Percentiles rank a stretch among this genome's conserved stretches.
phyloP scores from a whole-genome alignment of 2,329 filamentous ascomycete species.

The Verticillium tricorpus region DNA sequence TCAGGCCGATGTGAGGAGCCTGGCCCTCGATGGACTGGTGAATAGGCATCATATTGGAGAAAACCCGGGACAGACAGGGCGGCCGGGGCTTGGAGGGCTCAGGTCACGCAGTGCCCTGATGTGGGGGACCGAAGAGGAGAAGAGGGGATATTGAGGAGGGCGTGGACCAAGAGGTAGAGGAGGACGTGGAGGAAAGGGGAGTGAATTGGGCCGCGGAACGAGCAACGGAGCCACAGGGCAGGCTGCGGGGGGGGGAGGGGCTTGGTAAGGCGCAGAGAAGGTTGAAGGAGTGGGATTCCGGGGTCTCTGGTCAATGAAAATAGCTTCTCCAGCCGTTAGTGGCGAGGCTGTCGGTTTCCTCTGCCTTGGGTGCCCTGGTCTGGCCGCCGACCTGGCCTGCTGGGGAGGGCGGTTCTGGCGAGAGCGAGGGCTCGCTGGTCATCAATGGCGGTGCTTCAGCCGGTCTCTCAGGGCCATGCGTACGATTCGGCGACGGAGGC shows the following conservation, averaged over 20 bases:
- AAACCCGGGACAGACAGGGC: background rate
- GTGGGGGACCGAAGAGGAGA: conserved; percentile 18
- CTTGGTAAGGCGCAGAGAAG: conserved; percentile 1
- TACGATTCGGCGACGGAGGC: background rate
- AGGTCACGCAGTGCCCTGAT: conserved; percentile 28
- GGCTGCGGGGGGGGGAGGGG: conserved; percentile 6
- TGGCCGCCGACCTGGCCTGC: background rate
- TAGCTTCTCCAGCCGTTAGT: background rate
- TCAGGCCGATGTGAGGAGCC: conserved; percentile 20
- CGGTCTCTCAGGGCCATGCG: background rate
- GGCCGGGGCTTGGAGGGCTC: conserved; percentile 3
- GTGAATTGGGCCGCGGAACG: background rate
- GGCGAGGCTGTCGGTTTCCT: background rate
- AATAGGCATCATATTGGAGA: conserved; percentile 45
- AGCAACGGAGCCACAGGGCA: background rate
- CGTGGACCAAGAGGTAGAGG: background rate
- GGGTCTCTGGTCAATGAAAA: background rate
- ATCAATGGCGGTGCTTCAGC: background rate
- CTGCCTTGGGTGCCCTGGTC: background rate
- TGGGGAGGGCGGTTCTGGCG: background rate
- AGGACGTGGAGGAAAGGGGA: background rate
- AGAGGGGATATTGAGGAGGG: background rate
- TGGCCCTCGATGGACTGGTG: conserved; percentile 45
- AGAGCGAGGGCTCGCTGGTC: background rate
- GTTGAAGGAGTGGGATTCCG: conserved; percentile 3